Base-by-base conservation (phyloP, 306 rosid species). In the Delonix regia region DNA sequence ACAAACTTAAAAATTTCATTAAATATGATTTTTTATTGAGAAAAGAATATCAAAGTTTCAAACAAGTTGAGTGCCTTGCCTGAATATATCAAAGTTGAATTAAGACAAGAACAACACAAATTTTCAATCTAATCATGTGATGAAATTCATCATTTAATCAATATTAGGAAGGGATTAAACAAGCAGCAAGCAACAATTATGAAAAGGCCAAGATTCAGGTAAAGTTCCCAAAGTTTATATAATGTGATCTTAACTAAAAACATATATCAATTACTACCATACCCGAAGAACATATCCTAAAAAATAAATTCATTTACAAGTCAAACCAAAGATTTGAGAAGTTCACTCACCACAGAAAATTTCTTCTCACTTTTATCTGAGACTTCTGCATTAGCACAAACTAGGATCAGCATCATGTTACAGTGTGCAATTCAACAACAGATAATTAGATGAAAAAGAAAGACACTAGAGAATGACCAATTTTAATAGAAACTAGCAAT, bases 321-420 rank as follows among this genome's bases (percentile, higher is more conserved):
- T 66, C 74, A 73, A 36, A 21, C 27, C 25, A 67, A 83, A 66
- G 70, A 75, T 22, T 21, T n/a, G n/a, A n/a, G n/a, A n/a, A 39
- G 67, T 75, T 61, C 33, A 67, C 98, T 89, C 77, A 92, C 99
- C 77, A 81, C 9, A 73, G 99, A 86, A 75, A 91, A 88, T 78
- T 55, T 78, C 78, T 77, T 88, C 76, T 78, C 73, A 65, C 88
- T 83, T 85, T 71, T 87, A 42, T 88, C 91, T 39, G 89, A 80
- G 82, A 85, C 88, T 82, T 85, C 97, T 95, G 97, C 92, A 81
- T 49, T 10, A 41, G 65, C 69, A 83, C 19, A 82, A 82, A 70
- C 61, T 36, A 79, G 55, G 63, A 60, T 71, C 78, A 86, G 55
- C 56, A 57, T 22, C 82, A 72, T 48, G 60, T 24, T 59, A 69